A percentile compares a stretch with the other conserved stretches of the same genome.
Conservation (phyloP, 345 rosid genomes). For the Melaleuca alternifolia region DNA sequence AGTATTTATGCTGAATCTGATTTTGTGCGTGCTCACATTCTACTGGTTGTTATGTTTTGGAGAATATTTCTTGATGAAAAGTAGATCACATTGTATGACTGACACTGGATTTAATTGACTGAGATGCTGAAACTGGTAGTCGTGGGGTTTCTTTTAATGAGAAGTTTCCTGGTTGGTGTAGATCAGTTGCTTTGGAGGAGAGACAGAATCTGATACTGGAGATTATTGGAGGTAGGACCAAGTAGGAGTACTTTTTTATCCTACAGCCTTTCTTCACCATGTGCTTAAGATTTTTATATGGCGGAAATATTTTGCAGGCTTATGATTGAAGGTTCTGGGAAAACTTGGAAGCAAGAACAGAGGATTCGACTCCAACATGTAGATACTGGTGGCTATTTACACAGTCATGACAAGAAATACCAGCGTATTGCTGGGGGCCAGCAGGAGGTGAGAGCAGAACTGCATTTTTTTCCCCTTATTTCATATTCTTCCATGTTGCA, state of each 20-base stretch:
- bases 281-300: not conserved
- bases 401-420: constrained; percentile 96
- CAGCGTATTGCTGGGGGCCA: constrained; percentile 99
- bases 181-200: constrained; percentile 99
- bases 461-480: not conserved
- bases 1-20: not conserved
- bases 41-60: not conserved
- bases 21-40: not conserved
- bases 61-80: not conserved
- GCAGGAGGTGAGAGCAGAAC: constrained; percentile 67
- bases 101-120: not conserved
- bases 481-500: not conserved
- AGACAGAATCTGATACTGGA: constrained; percentile 84
- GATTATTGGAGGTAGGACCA: constrained; percentile 83
- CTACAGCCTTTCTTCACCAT: not conserved
- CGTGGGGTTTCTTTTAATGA: not conserved
- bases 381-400: constrained; percentile 90
- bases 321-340: constrained; percentile 80
- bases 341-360: constrained; percentile 95
- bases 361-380: constrained; percentile 85
- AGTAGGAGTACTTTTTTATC: not conserved
- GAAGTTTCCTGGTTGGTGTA: constrained; percentile 2
- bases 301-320: constrained; percentile 36
- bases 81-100: not conserved
- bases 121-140: not conserved